These are phyloP conservation scores for Trypanosomatidae sp. DNA, from an alignment of 208 protist genomes.

Conservation along the genomic window DNA sequence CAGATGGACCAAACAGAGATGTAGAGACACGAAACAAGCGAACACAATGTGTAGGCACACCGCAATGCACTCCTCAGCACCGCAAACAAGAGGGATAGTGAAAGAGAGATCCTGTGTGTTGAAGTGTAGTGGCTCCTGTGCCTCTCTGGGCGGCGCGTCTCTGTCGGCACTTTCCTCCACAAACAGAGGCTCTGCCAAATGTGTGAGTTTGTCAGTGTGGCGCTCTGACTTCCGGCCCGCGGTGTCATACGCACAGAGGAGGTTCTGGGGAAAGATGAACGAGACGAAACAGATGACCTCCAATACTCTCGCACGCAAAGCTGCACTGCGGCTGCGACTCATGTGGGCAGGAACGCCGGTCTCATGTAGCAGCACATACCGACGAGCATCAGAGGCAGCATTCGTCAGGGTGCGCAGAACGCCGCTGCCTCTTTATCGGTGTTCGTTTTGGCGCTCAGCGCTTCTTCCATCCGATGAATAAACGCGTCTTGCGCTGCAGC, in stretches of 20 bases:
- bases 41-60: not conserved
- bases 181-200: not conserved
- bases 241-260: not conserved
- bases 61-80: not conserved
- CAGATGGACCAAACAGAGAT: not conserved
- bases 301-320: not conserved
- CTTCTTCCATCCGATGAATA: not conserved
- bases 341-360: not conserved
- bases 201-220: not conserved
- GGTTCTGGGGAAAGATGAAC: not conserved
- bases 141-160: not conserved
- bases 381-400: not conserved
- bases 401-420: not conserved
- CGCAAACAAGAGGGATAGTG: not conserved
- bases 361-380: not conserved
- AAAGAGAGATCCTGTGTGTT: not conserved
- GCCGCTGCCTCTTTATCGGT: not conserved
- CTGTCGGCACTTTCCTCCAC: not conserved
- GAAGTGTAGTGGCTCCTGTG: not conserved
- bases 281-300: not conserved
- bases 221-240: not conserved
- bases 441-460: too few species aligned
- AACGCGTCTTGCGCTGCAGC: not conserved
- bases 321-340: not conserved
- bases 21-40: not conserved